These are phyloP conservation scores for Achaetomiella virescens DNA, from an alignment of 495 filamentous ascomycete genomes.

Conservation along the genomic window DNA sequence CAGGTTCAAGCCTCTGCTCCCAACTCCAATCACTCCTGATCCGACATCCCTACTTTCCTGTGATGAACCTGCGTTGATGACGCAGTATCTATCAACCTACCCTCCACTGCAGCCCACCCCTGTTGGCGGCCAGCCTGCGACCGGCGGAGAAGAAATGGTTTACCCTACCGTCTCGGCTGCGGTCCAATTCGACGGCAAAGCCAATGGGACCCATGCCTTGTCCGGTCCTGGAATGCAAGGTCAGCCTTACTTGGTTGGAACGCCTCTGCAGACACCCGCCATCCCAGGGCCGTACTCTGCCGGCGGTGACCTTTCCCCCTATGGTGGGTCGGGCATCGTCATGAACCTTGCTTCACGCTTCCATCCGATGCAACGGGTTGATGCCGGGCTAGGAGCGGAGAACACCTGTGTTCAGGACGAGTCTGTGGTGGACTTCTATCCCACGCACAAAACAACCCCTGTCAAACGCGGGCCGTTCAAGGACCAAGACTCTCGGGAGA, in stretches of 20 bases:
- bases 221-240: constrained; percentile 8
- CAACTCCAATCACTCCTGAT: constrained; percentile 18
- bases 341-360: constrained; percentile 7
- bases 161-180: constrained; percentile 32
- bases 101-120: constrained; percentile 36
- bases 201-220: background rate
- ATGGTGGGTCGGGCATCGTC: constrained; percentile 6
- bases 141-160: constrained; percentile 39
- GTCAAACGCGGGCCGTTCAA: constrained; percentile 45
- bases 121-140: constrained; percentile 32
- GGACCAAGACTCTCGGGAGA: constrained; percentile 36
- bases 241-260: constrained; percentile 6
- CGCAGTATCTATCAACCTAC: constrained; percentile 35
- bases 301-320: constrained; percentile 10
- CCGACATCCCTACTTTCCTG: constrained; percentile 25
- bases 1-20: constrained; percentile 18
- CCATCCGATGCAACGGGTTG: constrained; percentile 4
- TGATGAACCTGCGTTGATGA: constrained; percentile 28
- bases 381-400: constrained; percentile 3
- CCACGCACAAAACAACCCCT: constrained; percentile 20
- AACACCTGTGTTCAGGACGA: background rate
- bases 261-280: background rate
- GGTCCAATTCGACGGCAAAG: constrained; percentile 24
- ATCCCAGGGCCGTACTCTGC: constrained; percentile 7
- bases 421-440: constrained; percentile 11